These are phyloP conservation scores for Plasmodium cynomolgi DNA, from an alignment of 169 alveolate species.

Conservation along the genomic window DNA sequence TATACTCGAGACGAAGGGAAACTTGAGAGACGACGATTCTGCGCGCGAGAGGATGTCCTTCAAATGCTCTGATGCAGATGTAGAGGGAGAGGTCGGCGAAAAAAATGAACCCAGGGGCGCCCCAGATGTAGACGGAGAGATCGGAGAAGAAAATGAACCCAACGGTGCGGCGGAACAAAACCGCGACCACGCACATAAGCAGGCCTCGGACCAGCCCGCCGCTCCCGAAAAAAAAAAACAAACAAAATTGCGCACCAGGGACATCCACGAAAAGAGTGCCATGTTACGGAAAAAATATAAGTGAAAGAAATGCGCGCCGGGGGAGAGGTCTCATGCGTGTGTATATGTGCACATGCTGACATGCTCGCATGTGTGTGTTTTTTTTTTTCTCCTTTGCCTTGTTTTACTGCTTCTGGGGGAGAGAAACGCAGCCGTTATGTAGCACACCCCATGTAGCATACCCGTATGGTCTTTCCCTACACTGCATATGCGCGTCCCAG, in stretches of 20 bases:
- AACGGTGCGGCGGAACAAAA: background rate
- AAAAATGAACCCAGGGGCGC: background rate
- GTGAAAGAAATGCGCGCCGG: background rate
- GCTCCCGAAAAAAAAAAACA: background rate
- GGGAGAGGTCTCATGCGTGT: background rate
- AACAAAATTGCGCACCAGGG: slow-evolving; percentile 8
- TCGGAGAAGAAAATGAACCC: background rate
- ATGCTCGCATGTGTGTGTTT: background rate
- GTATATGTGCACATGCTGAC: background rate
- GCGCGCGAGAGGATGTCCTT: background rate
- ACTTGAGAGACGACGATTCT: background rate
- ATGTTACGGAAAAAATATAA: slow-evolving; percentile 27
- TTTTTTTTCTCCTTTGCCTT: background rate
- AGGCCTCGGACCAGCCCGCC: background rate
- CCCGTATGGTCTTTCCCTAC: background rate
- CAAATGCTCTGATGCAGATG: background rate
- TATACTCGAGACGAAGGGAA: background rate
- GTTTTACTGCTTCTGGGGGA: background rate
- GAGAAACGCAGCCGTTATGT: background rate
- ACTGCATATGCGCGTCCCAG: background rate
- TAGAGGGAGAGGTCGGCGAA: background rate
- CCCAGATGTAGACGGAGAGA: background rate
- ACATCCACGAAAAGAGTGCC: slow-evolving; percentile 28
- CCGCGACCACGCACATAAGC: background rate
- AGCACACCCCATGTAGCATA: background rate